phyloP scores from a whole-genome alignment of 2,329 filamentous ascomycete genomes.

The Microdochium paspali region DNA sequence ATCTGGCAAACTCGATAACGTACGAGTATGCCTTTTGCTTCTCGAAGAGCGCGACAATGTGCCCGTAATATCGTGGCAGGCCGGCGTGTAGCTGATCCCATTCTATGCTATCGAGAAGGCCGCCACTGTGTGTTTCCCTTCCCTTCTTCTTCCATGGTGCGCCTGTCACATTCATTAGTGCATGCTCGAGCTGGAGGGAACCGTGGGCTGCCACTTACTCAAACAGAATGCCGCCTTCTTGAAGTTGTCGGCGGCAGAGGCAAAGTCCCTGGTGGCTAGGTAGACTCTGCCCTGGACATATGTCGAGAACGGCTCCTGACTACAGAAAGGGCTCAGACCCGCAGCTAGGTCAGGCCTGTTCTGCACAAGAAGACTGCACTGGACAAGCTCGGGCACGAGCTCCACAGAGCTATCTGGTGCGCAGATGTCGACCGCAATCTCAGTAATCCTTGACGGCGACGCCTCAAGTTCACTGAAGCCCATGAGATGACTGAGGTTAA shows the following conservation, averaged over 20 bases:
- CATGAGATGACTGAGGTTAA: conserved; percentile 52
- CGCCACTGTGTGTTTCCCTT: conserved; percentile 35
- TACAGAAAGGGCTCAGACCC: conserved; percentile 46
- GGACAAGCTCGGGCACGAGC: conserved; percentile 48
- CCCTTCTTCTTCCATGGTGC: conserved; percentile 28
- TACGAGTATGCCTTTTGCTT: conserved; percentile 66
- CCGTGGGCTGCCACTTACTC: conserved; percentile 43
- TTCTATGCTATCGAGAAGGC: conserved; percentile 68
- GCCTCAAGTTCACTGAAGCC: conserved; percentile 42
- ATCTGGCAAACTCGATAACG: conserved; percentile 72
- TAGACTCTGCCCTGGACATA: conserved; percentile 81
- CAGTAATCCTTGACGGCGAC: conserved; percentile 51
- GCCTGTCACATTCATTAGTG: conserved; percentile 20
- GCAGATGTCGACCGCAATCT: conserved; percentile 57
- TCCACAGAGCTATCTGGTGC: conserved; percentile 58
- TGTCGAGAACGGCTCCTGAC: conserved; percentile 52
- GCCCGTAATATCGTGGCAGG: conserved; percentile 74
- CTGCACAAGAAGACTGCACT: conserved; percentile 51
- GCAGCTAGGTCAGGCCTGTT: conserved; percentile 50
- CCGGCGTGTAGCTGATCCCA: conserved; percentile 62
- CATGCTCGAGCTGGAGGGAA: background rate
- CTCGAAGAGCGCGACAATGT: conserved; percentile 78
- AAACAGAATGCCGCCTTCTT: conserved; percentile 75
- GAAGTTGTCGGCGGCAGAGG: conserved; percentile 66
- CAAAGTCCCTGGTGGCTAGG: conserved; percentile 64